Evolutionary conservation across 805 yeast genomes (phyloP).

Genomic region (Metschnikowia henanensis): DNA sequence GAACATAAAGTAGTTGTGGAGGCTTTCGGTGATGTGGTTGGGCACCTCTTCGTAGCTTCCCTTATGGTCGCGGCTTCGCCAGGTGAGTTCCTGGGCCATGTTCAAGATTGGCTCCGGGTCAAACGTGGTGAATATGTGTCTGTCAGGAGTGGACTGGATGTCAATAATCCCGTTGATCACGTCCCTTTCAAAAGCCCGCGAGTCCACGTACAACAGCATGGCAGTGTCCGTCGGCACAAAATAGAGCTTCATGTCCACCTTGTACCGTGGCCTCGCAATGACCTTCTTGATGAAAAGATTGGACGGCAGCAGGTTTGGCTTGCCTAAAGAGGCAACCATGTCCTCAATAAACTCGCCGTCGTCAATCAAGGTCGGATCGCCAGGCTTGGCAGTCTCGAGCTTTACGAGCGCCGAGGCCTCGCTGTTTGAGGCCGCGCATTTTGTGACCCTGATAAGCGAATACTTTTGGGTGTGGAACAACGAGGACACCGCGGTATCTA

Average conservation of each 20-base stretch:
- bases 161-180: constrained; percentile 49
- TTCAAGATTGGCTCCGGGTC: constrained; percentile 13
- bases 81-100: constrained; percentile 10
- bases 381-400: constrained; percentile 56
- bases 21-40: constrained; percentile 17
- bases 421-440: constrained; percentile 52
- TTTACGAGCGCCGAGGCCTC: constrained; percentile 54
- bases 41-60: constrained; percentile 12
- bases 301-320: constrained; percentile 42
- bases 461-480: constrained; percentile 44
- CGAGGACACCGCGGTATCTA: constrained; percentile 46
- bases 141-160: constrained; percentile 20
- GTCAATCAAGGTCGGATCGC: constrained; percentile 49
- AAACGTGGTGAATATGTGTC: constrained; percentile 20
- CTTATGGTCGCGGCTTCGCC: constrained; percentile 8
- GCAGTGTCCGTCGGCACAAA: constrained; percentile 43
- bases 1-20: constrained; percentile 13
- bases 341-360: constrained; percentile 45
- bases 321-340: constrained; percentile 40
- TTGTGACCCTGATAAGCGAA: constrained; percentile 50
- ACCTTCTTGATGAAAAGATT: constrained; percentile 54
- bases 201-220: constrained; percentile 46
- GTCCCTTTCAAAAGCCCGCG: constrained; percentile 52
- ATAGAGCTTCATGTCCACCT: constrained; percentile 62
- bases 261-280: constrained; percentile 62